Evolutionary conservation across 2,329 filamentous ascomycete species (phyloP), one percentile per base, ranked within the genome.

Genomic region (Boeremia lycopersici): DNA sequence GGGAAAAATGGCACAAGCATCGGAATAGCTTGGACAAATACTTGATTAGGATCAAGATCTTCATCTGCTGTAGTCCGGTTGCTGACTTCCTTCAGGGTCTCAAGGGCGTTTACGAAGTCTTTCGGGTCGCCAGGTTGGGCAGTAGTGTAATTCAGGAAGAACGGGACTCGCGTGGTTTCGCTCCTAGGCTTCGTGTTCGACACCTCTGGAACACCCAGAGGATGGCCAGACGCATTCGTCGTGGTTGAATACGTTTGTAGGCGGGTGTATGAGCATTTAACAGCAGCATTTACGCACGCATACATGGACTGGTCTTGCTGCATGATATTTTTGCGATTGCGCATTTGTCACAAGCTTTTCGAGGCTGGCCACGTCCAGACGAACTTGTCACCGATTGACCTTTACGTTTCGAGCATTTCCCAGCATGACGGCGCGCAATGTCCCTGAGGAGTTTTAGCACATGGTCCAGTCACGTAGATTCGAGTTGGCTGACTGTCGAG

Each of bases 371-470:
- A 15, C 49, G 49, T 2, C 35, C 15, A 19, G 28, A 17, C 19
- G 36, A 19, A 23, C 6, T 23, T 7, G 35, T 12, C 15, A 52
- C 4, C 1, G 42, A 15, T 12, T 10, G 42, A n/a, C 42, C 49
- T 9, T 28, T 19, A 25, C 49, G 41, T 30, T 34, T 26, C 15
- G 49, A 17, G 23, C 42, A 52, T 35, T 23, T 34, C 13, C 46
- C 49, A 6, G 49, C 28, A n/a, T 52, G 49, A 10, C 42, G 49
- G 13, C 36, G 35, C 15, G 35, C 49, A 34, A 52, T 41, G 6
- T 52, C 49, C 23, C 49, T 52, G 23, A 2, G 12, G 33, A 11
- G 7, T 10, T 4, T 23, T 25, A 34, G 40, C 19, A 17, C 6
- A 17, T 6, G n/a, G n/a, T 12, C 8, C 9, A 6, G 5, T 31